phyloP scores from a whole-genome alignment of 805 yeast genomes.

The Lachancea kluyveri region DNA sequence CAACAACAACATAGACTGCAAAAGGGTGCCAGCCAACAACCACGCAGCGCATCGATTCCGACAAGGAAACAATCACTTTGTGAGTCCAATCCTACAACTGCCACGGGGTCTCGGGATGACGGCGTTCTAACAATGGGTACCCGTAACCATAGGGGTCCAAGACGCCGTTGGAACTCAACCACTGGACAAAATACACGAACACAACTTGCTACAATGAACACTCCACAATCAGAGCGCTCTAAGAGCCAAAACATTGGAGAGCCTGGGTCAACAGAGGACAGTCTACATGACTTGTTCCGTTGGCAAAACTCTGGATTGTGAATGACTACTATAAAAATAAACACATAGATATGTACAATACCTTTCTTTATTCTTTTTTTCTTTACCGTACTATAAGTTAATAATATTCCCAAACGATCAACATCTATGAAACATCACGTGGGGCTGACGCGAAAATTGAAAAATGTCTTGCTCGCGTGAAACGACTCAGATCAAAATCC shows the following conservation, averaged over 20 bases:
- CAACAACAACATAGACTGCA: conserved; percentile 4
- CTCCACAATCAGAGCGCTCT: conserved; percentile 3
- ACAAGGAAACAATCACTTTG: conserved; percentile 1
- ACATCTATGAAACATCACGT: too few species aligned
- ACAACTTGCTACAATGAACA: conserved; percentile 1
- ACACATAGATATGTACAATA: too few species aligned
- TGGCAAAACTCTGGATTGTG: conserved; percentile 18
- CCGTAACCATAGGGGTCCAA: conserved; percentile 8
- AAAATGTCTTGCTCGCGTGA: too few species aligned
- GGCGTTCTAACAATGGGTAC: conserved; percentile 5
- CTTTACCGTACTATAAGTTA: too few species aligned
- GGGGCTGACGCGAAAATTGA: too few species aligned
- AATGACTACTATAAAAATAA: too few species aligned
- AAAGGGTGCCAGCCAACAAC: neutral
- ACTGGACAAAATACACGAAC: conserved; percentile 3
- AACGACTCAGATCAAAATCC: too few species aligned
- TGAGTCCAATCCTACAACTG: neutral
- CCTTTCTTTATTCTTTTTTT: too few species aligned
- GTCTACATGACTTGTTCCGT: conserved; percentile 12
- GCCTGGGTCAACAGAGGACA: conserved; percentile 7
- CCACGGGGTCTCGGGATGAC: conserved; percentile 2
- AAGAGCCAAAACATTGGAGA: neutral
- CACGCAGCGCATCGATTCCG: conserved; percentile 1
- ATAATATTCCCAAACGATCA: too few species aligned
- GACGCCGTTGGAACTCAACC: conserved; percentile 10